Evolutionary conservation across 257 asterid genomes (phyloP), one percentile per base, ranked within the genome.

Genomic region (Vinca minor): DNA sequence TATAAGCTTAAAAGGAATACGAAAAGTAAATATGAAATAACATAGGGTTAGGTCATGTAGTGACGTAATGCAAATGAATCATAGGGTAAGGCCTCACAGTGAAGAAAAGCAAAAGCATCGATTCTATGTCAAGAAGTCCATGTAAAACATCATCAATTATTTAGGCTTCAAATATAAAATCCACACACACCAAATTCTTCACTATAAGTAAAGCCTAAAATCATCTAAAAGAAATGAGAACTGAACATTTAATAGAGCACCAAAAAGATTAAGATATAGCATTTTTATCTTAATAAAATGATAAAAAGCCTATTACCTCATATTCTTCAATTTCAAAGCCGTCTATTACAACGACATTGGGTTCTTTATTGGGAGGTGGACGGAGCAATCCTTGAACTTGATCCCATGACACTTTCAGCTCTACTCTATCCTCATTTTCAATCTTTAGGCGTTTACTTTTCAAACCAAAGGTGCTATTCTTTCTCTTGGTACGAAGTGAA

Each of bases 321-420:
- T 81, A 92, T 80, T 89, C 98, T 81, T 92, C 98, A 66, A 92
- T 68, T 70, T 87, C 96, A 70, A 76, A 82, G 64, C 95, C 97
- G 59, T 92, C 94, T n/a, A 89, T 76, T 58, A 77, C 67, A 67
- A 77, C 35, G 75, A 82, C 63, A 50, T 85, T 76, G 28, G 95
- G 90, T 69, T 75, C 83, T 74, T 44, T 58, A 60, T 78, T 71
- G 20, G 79, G 82, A 76, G 89, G 87, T 21, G 87, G 82, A 17
- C 97, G 96, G 73, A 92, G 75, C 80, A 89, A 71, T 62, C 81
- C 80, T 80, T 92, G 98, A 75, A 95, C 96, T 85, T 85, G 84
- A 62, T 73, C 77, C 83, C 81, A 81, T n/a, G 96, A 83, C 78
- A 92, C 76, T 69, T 89, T 85, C 77, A 92, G 78, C 79, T 82